Evolutionary conservation across 108 stramenopile species (phyloP), one percentile per base, ranked within the genome.

Genomic region (Skeletonema grethae): DNA sequence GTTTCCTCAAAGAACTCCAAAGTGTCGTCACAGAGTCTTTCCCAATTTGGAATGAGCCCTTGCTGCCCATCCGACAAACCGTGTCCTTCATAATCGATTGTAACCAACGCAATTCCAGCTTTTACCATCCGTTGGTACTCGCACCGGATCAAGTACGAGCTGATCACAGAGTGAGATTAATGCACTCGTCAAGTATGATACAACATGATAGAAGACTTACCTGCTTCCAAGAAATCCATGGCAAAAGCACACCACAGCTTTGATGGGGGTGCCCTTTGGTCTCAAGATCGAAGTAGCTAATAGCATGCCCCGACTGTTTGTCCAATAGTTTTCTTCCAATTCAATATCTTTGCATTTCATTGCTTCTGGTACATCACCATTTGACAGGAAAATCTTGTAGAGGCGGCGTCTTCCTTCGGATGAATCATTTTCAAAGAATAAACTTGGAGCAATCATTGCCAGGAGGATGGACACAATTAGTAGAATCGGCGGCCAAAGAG

Each of bases 81-180:
- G 68, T 89, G 85, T 0, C 88, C 88, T 69, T 89, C 88, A 64
- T 84, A 84, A 24, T 86, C 88, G 46, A 86, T 76, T 18, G 69
- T 70, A 10, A 85, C 72, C 1, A 88, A 63, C 25, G 85, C 88
- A 67, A 87, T 83, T n/a, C 85, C 85, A 31, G 63, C 45, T 9
- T 73, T 65, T 2, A 83, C 83, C 56, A 85, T 63, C 2, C 75
- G 48, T 22, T 70, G 61, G 59, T 79, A 81, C 57, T 83, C 77
- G 20, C 57, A 64, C 2, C 64, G 63, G 62, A 82, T 86, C 58
- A 75, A 56, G 56, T 72, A 86, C 36, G 69, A 48, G 25, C 25
- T 13, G 76, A 65, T 28, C 25, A 28, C 25, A 28, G 1, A 28
- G 25, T 28, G 0, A 28, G 25, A 28, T 28, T 0, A 1, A 28